Conservation (phyloP, 1,284 basidiomycete genomes). For the Gastroboletus turbinatus region DNA sequence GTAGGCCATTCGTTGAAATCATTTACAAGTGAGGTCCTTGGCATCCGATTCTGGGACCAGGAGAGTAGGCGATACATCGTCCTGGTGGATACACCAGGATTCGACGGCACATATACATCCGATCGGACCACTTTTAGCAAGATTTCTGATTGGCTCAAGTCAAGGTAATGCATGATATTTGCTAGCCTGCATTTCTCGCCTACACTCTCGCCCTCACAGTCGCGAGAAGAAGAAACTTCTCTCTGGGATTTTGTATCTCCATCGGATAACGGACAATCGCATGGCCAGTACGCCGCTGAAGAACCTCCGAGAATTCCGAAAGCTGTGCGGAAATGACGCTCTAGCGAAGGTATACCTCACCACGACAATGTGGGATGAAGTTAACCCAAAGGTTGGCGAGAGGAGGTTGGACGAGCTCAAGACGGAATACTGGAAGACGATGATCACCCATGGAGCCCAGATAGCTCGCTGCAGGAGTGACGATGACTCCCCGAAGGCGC, state of each 20-base stretch:
- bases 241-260: conserved; percentile 48
- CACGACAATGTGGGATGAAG: conserved; percentile 23
- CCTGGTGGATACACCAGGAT: conserved; percentile 24
- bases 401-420: conserved; percentile 8
- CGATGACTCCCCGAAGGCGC: conserved; percentile 3
- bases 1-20: conserved; percentile 15
- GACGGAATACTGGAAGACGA: conserved; percentile 8
- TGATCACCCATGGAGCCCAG: conserved; percentile 8
- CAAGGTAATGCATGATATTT: conserved; percentile 5
- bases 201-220: conserved; percentile 19
- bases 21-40: conserved; percentile 16
- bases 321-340: conserved; percentile 3
- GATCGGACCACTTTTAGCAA: conserved; percentile 23
- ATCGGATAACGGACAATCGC: conserved; percentile 47
- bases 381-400: conserved; percentile 1
- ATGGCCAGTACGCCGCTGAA: conserved; percentile 42
- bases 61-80: conserved; percentile 5
- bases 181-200: background rate
- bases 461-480: conserved; percentile 3
- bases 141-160: conserved; percentile 27
- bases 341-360: conserved; percentile 6
- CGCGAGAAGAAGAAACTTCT: conserved; percentile 35
- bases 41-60: conserved; percentile 8
- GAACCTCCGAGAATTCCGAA: conserved; percentile 32
- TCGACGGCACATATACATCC: conserved; percentile 16